These are phyloP conservation scores for Sclerotinia trifoliorum DNA, from an alignment of 2,329 filamentous ascomycete species.

Conservation along the genomic window DNA sequence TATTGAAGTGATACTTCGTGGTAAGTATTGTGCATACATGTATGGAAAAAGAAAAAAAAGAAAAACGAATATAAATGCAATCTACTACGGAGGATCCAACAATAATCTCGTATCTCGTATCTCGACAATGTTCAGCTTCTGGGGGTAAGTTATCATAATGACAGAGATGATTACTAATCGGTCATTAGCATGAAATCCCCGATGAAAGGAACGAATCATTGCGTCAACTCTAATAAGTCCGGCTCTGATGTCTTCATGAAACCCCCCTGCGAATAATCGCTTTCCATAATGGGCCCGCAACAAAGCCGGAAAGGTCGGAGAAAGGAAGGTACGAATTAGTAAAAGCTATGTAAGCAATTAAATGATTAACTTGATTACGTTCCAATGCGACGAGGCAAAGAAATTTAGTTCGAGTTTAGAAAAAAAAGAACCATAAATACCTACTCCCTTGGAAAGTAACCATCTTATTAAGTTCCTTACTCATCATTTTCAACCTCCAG, in stretches of 20 bases:
- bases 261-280: too few relatives aligned
- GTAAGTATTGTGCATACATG: neutral
- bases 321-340: neutral
- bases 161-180: slow-evolving; percentile 6
- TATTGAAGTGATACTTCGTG: neutral
- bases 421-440: neutral
- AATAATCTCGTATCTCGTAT: too few relatives aligned
- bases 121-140: too few relatives aligned
- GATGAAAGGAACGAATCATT: slow-evolving; percentile 1
- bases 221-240: neutral
- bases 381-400: slow-evolving; percentile 10
- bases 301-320: slow-evolving; percentile 19
- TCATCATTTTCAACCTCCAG: neutral
- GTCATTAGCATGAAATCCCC: neutral
- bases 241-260: neutral
- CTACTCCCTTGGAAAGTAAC: neutral
- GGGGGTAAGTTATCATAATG: neutral
- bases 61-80: neutral
- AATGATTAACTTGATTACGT: neutral
- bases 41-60: neutral
- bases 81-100: too few relatives aligned
- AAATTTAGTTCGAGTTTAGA: neutral
- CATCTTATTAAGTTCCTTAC: slow-evolving; percentile 13
- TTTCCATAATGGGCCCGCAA: neutral
- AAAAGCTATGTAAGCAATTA: slow-evolving; percentile 16